phyloP scores from a whole-genome alignment of 441 rosid genomes.

The Metrosideros polymorpha region DNA sequence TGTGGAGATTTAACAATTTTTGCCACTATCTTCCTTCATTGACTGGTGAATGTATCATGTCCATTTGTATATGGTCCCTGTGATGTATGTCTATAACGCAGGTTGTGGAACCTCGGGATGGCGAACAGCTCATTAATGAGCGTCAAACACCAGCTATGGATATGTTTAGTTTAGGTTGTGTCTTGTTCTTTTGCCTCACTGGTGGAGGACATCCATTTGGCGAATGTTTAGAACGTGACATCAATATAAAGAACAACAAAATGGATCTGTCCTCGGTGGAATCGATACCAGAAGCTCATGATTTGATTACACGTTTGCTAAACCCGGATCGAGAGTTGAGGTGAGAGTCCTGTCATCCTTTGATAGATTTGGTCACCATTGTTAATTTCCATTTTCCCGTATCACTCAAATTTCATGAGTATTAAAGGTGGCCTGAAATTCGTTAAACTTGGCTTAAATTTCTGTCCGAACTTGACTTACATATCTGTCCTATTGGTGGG shows the following conservation, averaged over 20 bases:
- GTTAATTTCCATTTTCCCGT: neutral
- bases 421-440: too few species aligned
- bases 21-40: too few species aligned
- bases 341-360: conserved; percentile 12
- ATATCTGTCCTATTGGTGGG: neutral
- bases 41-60: too few species aligned
- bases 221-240: conserved; percentile 69
- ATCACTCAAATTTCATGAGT: neutral
- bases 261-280: conserved; percentile 55
- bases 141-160: conserved; percentile 88
- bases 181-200: conserved; percentile 67
- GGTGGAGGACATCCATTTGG: conserved; percentile 92
- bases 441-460: neutral
- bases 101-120: conserved; percentile 96
- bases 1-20: too few species aligned
- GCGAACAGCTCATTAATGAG: conserved; percentile 73
- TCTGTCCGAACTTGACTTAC: too few species aligned
- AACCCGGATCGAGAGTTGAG: conserved; percentile 62
- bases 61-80: too few species aligned
- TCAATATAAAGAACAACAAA: conserved; percentile 56
- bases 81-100: conserved; percentile 2
- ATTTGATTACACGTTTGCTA: conserved; percentile 51
- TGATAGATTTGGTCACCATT: neutral
- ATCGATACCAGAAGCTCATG: conserved; percentile 63
- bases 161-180: conserved; percentile 83